These are phyloP conservation scores for Orbilia quercus DNA, from an alignment of 2,329 filamentous ascomycete genomes.

Conservation along the genomic window DNA sequence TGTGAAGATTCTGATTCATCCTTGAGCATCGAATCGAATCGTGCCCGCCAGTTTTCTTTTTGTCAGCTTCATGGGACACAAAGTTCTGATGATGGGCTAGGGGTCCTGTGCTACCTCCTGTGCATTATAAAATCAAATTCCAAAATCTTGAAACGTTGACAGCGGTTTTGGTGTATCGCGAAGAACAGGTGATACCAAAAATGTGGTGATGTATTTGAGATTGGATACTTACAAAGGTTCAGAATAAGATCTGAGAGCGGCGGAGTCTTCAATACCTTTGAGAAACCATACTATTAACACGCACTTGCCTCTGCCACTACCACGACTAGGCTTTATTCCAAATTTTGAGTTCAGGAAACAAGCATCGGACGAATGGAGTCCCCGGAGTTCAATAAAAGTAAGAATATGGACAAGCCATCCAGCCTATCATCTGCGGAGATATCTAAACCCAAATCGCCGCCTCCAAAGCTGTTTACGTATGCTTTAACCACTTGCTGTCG, in stretches of 20 bases:
- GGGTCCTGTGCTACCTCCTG: constrained; percentile 1
- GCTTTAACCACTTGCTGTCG: no score
- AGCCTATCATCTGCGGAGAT: background rate
- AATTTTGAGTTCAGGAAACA: background rate
- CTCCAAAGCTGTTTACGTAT: background rate
- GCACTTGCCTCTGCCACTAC: no score
- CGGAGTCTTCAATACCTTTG: background rate
- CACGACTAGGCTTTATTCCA: background rate
- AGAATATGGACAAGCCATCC: background rate
- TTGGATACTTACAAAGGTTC: background rate
- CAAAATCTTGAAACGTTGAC: constrained; percentile 14
- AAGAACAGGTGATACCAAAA: background rate
- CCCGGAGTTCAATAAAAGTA: background rate
- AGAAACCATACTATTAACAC: background rate
- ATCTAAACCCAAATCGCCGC: background rate
- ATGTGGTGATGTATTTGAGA: background rate
- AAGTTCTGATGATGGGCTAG: constrained; percentile 13
- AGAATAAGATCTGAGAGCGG: background rate
- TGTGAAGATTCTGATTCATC: constrained; percentile 54
- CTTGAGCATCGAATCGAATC: no score
- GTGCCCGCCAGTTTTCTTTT: background rate
- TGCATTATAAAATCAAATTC: constrained; percentile 8
- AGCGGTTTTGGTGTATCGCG: background rate
- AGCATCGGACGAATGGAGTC: background rate
- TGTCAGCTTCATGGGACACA: constrained; percentile 23